Percentiles rank a stretch among this genome's conserved stretches.
Evolutionary conservation across 148 eudicot genomes (phyloP).

Genomic region (Fagopyrum homotropicum): DNA sequence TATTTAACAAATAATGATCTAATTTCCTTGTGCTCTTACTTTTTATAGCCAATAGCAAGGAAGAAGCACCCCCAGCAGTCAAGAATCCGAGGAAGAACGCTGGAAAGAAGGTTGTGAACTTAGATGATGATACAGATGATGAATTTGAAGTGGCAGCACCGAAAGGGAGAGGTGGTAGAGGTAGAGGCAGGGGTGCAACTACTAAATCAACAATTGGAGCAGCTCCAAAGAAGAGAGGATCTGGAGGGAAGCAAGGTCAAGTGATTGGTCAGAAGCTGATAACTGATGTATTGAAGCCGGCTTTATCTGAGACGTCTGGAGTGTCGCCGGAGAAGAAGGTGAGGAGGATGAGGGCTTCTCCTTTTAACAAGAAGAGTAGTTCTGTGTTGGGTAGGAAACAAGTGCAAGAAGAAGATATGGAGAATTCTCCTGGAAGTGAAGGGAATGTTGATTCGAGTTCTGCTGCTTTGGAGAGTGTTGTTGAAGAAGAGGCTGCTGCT

Average conservation of each 20-base stretch:
- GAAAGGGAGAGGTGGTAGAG: constrained; percentile 42
- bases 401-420: constrained; percentile 15
- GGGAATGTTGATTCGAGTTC: constrained; percentile 7
- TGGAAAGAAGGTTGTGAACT: constrained; percentile 24
- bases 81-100: constrained; percentile 30
- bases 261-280: constrained; percentile 43
- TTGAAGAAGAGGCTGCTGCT: neutral
- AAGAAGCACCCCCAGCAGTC: constrained; percentile 20
- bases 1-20: neutral
- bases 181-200: constrained; percentile 24
- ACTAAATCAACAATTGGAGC: constrained; percentile 22
- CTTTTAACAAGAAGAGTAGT: constrained; percentile 84
- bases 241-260: constrained; percentile 29
- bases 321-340: constrained; percentile 81
- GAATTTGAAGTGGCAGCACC: constrained; percentile 29
- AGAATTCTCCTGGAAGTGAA: constrained; percentile 7
- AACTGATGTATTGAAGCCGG: constrained; percentile 49
- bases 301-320: constrained; percentile 32
- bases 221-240: constrained; percentile 59
- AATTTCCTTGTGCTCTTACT: no score
- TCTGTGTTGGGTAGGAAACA: constrained; percentile 34
- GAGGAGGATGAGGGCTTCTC: constrained; percentile 85
- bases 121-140: constrained; percentile 19
- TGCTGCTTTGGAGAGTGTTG: neutral
- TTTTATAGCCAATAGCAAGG: constrained; percentile 40